Conservation (phyloP, 371 early-diverging fungal genomes). For the Rhizomucor pusillus region DNA sequence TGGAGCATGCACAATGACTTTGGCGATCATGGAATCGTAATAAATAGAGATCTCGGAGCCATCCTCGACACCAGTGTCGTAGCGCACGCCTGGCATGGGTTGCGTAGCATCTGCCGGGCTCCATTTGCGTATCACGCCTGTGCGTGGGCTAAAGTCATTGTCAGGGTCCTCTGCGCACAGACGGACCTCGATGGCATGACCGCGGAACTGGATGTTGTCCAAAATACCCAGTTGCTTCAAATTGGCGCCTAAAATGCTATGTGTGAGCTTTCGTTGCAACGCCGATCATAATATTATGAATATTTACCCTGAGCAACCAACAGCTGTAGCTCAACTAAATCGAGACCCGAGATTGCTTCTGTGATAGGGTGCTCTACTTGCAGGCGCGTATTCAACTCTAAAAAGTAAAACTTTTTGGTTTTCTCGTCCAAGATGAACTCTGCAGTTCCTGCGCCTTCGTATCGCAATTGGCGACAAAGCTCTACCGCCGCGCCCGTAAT, state of each 20-base stretch:
- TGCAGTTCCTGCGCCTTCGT: conserved; percentile 77
- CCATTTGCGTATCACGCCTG: conserved; percentile 72
- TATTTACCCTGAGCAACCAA: conserved; percentile 62
- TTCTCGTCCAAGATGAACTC: conserved; percentile 78
- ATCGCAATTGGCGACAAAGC: conserved; percentile 57
- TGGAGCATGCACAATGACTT: conserved; percentile 84
- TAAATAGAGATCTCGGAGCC: conserved; percentile 79
- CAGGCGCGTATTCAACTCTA: conserved; percentile 83
- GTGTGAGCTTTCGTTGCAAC: not conserved
- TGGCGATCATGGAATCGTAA: conserved; percentile 84
- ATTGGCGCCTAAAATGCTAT: conserved; percentile 22
- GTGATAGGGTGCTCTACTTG: conserved; percentile 97
- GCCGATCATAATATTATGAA: too few relatives aligned
- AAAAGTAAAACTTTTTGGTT: conserved; percentile 73
- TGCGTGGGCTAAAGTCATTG: conserved; percentile 82
- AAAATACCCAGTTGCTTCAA: conserved; percentile 38
- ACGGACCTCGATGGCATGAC: conserved; percentile 82
- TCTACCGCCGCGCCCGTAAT: conserved; percentile 61
- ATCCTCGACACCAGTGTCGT: conserved; percentile 81
- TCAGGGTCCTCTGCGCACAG: conserved; percentile 87
- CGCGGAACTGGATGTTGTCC: conserved; percentile 56
- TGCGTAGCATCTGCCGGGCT: conserved; percentile 65
- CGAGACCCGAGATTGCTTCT: conserved; percentile 89
- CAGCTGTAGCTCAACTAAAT: conserved; percentile 89
- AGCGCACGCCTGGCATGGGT: conserved; percentile 59